Base-by-base conservation (phyloP, 768 basidiomycete genomes). In the Megacollybia marginata region DNA sequence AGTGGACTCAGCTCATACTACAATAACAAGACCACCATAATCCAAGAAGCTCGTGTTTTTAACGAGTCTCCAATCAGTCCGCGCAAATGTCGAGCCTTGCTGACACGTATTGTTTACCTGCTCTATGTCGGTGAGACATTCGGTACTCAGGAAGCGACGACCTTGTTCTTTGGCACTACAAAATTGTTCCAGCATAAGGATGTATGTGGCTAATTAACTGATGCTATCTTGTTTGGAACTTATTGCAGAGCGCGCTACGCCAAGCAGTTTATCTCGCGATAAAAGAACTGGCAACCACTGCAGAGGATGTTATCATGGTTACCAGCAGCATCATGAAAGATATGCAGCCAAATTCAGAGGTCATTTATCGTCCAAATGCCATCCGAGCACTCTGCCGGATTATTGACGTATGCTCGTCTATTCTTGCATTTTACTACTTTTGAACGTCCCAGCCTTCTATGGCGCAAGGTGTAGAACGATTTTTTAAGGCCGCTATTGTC, bases 321-420 rank as follows among this genome's bases (percentile, higher is more conserved):
- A 99, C 96, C 9, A 90, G 86, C 65, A 96, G 92, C 61, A 97
- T 99, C 66, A 96, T 96, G 94, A 98, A 98, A 74, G 96, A 99
- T 62, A 99, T 98, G 92, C 96, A 99, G 61, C 88, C 94, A 48
- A 97, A 96, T 64, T 86, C 92, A 45, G 96, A 99, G 68, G 95
- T 98, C 60, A 92, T 99, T 53, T 99, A 99, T 68, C 79, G 96
- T 48, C 91, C 96, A 32, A 99, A 99, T 66, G 88, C 96, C 13
- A 99, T 98, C 58, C 83, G 96, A 55, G 94, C 95, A 7, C 74
- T 99, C 6, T 93, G 92, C 67, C 79, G 93, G 54, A 94, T 99
- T 64, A 95, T 97, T 59, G 96, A 99, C 65, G 96, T 97, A 28
- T 28, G 67, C 64, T 93, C 81, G 13, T 34, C 48, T 13, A 48